These are phyloP conservation scores for Cercospora beticola DNA, from an alignment of 2,329 filamentous ascomycete species.

Conservation along the genomic window DNA sequence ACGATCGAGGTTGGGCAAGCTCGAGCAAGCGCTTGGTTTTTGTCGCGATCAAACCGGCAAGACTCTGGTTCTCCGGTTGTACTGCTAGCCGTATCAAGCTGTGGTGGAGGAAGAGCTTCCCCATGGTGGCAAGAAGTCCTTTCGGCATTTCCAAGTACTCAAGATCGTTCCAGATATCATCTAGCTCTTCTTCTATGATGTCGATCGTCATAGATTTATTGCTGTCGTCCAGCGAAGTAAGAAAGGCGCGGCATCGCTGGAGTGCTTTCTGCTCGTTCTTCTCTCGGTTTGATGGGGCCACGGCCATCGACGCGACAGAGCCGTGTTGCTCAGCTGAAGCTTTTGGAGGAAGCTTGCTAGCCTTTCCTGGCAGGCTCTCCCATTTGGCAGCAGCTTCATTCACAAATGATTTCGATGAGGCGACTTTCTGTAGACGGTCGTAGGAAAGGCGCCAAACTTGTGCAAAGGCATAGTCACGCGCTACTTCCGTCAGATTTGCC, in stretches of 20 bases:
- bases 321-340: conserved; percentile 24
- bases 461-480: conserved; percentile 41
- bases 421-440: conserved; percentile 1
- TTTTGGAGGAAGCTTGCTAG: neutral
- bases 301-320: conserved; percentile 21
- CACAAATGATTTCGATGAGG: neutral
- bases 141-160: conserved; percentile 51
- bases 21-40: conserved; percentile 21
- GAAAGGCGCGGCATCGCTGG: conserved; percentile 25
- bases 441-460: conserved; percentile 32
- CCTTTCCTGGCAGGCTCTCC: conserved; percentile 12
- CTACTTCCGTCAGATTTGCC: conserved; percentile 45
- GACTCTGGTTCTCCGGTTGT: conserved; percentile 11
- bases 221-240: neutral
- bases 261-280: conserved; percentile 27
- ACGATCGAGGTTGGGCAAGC: conserved; percentile 33
- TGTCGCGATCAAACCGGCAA: conserved; percentile 15
- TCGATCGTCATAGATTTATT: neutral
- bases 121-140: conserved; percentile 40
- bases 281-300: conserved; percentile 31
- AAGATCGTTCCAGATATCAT: conserved; percentile 49
- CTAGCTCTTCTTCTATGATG: conserved; percentile 20
- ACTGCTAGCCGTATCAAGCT: conserved; percentile 29
- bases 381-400: conserved; percentile 10
- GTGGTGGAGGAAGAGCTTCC: conserved; percentile 41